Evolutionary conservation across 805 yeast genomes (phyloP), one percentile per base, ranked within the genome.

Genomic region (Wickerhamomyces canadensis): DNA sequence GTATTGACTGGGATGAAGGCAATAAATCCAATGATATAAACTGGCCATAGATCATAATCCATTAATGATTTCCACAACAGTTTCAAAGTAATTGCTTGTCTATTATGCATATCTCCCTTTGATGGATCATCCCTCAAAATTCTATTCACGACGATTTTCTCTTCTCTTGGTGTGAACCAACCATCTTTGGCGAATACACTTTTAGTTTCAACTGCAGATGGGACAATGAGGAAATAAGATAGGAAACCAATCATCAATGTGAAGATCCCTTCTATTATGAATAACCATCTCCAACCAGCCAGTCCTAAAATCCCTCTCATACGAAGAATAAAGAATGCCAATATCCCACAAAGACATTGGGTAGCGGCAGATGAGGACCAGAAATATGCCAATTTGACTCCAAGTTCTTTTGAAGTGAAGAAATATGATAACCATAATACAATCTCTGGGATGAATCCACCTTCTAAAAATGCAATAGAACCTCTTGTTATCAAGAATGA

Each of bases 201-300:
- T 35, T 65, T 71, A 3, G 84, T 79, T 40, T 72, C 73, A 5
- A 72, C 73, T 1, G 72, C 76, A 4, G 76, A 68, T 2, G 84
- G 70, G 3, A 77, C 80, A 80, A 79, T 75, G 27, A 65, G 40
- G 41, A 65, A 68, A 41, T 60, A 70, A 0, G 72, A 58, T 0
- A 50, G 30, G 10, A 76, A 22, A 0, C 87, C 88, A 44, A 81
- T 65, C 3, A 56, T 21, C 12, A 78, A 53, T 1, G 88, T 79
- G 34, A 78, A 51, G 6, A 70, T 37, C 2, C 89, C 88, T 52
- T 80, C 85, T 28, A 82, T 65, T 15, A 82, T 52, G 47, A 82
- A 81, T 19, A 80, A 60, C 80, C 83, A 82, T 41, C 71, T 64
- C 88, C 88, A 81, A 21, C 83, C 82, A 6, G 57, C 59, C 53